Conservation (phyloP, 1,284 basidiomycete genomes). For the Ceratobasidium theobromae region DNA sequence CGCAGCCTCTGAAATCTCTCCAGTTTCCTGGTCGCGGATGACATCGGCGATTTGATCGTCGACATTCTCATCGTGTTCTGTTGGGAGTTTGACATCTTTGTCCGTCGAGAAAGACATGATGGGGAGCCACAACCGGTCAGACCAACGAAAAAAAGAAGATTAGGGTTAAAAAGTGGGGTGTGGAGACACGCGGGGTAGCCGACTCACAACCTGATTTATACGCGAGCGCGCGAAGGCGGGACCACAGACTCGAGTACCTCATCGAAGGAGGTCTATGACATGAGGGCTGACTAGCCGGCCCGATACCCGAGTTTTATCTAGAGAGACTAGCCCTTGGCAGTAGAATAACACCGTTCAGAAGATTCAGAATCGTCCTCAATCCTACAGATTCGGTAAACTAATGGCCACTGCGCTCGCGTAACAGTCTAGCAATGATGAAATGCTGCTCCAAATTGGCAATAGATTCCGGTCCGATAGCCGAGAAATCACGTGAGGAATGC, state of each 20-base stretch:
- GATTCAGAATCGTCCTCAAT: not conserved
- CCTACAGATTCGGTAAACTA: not conserved
- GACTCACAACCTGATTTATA: constrained; percentile 27
- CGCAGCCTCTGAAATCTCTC: constrained; percentile 60
- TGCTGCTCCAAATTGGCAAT: constrained; percentile 5
- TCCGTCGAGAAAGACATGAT: constrained; percentile 22
- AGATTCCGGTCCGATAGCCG: constrained; percentile 10
- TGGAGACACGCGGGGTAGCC: constrained; percentile 26
- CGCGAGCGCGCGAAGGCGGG: constrained; percentile 29
- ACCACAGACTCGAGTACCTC: constrained; percentile 18
- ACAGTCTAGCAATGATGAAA: not conserved
- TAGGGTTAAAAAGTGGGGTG: constrained; percentile 3
- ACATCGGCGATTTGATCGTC: constrained; percentile 36
- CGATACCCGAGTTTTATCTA: constrained; percentile 9
- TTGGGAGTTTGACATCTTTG: constrained; percentile 24
- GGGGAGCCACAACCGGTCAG: not conserved
- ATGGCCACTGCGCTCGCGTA: constrained; percentile 20
- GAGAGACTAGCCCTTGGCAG: not conserved
- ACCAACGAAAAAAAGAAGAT: not conserved
- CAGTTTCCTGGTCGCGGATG: constrained; percentile 45
- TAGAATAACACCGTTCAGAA: constrained; percentile 24
- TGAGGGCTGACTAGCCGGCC: constrained; percentile 4
- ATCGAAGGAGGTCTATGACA: constrained; percentile 30
- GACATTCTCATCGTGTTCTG: constrained; percentile 16
- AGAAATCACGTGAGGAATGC: constrained; percentile 13